Conservation (phyloP, 2,329 filamentous ascomycete genomes). For the Aureobasidium leucospermi region DNA sequence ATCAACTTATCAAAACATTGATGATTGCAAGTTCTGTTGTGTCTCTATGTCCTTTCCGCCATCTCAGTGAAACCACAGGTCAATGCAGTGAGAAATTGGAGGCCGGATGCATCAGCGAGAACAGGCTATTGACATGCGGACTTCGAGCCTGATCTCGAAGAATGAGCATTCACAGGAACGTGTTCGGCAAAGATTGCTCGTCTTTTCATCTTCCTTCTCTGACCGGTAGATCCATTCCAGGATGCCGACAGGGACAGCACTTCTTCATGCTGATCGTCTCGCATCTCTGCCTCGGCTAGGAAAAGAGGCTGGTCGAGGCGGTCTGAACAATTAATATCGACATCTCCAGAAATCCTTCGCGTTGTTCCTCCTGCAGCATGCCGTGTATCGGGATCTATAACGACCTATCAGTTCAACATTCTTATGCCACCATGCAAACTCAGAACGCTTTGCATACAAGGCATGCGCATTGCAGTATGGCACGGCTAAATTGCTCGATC, state of each 20-base stretch:
- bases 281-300: not conserved
- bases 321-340: not conserved
- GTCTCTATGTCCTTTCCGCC: too few species aligned
- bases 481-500: not conserved
- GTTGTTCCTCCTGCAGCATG: not conserved
- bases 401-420: constrained; percentile 1
- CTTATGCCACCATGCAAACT: not conserved
- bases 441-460: not conserved
- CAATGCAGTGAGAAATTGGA: too few species aligned
- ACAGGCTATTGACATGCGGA: too few species aligned
- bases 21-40: too few species aligned
- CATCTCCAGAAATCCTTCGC: not conserved
- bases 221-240: not conserved
- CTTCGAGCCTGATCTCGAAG: too few species aligned
- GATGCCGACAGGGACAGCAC: not conserved
- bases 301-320: not conserved
- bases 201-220: too few species aligned
- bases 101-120: too few species aligned
- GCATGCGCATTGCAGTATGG: not conserved
- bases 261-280: not conserved
- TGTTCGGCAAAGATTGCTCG: not conserved
- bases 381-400: not conserved
- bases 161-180: not conserved
- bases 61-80: too few species aligned
- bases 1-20: too few species aligned